Evolutionary conservation across 148 eudicot species (phyloP).

Genomic region (Persicaria maculosa): DNA sequence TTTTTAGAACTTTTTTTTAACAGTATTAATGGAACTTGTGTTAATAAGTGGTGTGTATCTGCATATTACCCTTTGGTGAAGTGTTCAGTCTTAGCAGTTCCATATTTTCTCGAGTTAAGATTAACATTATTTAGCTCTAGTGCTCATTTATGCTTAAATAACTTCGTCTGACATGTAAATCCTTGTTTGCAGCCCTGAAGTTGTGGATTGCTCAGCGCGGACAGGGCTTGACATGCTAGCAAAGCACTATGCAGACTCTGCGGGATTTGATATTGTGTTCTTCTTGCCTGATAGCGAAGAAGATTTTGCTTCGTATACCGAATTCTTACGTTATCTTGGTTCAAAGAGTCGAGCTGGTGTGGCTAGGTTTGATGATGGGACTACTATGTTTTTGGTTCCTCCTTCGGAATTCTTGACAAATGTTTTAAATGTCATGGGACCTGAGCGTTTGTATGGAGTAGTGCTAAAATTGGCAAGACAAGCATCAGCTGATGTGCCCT

Average conservation of each 20-base stretch:
- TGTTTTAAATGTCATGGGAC: slow-evolving; percentile 64
- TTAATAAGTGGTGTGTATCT: neutral
- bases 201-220: slow-evolving; percentile 83
- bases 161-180: neutral
- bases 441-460: slow-evolving; percentile 85
- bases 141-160: neutral
- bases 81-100: neutral
- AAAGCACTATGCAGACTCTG: slow-evolving; percentile 73
- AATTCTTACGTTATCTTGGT: slow-evolving; percentile 74
- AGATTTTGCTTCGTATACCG: slow-evolving; percentile 91
- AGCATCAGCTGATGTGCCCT: slow-evolving; percentile 28
- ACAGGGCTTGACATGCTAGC: slow-evolving; percentile 84
- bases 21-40: neutral
- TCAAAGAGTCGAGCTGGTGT: slow-evolving; percentile 84
- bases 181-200: slow-evolving; percentile 57
- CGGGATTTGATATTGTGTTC: slow-evolving; percentile 59
- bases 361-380: slow-evolving; percentile 88
- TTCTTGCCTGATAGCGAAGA: slow-evolving; percentile 94
- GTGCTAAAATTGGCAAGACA: slow-evolving; percentile 69
- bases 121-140: neutral
- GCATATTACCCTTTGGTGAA: neutral
- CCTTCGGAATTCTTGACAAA: slow-evolving; percentile 81
- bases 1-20: neutral
- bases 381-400: slow-evolving; percentile 88
- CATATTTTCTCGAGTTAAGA: neutral